Conservation (phyloP, 495 filamentous ascomycete species). For the Cryomyces antarcticus region DNA sequence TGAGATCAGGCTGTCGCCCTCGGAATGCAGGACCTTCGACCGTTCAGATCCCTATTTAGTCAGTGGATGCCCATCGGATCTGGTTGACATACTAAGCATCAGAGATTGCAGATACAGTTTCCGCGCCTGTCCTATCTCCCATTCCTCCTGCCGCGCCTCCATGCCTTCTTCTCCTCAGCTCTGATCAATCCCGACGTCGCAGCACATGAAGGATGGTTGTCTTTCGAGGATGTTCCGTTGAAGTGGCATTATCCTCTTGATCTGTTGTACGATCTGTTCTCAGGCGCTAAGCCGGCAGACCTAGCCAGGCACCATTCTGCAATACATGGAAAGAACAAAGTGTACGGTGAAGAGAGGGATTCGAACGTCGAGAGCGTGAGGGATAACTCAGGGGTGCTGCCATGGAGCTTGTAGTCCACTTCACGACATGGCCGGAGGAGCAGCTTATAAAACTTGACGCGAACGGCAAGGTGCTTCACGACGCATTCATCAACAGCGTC, state of each 20-base stretch:
- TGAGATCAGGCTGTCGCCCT: constrained; percentile 16
- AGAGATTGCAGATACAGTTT: constrained; percentile 25
- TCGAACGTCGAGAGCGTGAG: constrained; percentile 12
- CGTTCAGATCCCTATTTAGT: constrained; percentile 20
- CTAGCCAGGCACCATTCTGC: neutral
- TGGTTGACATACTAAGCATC: neutral
- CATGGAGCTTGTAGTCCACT: constrained; percentile 57
- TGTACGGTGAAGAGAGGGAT: neutral
- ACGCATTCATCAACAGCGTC: constrained; percentile 82
- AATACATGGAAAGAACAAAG: neutral
- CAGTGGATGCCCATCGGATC: neutral
- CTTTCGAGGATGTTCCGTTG: constrained; percentile 55
- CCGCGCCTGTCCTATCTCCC: constrained; percentile 55
- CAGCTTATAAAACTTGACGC: constrained; percentile 44
- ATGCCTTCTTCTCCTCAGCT: constrained; percentile 52
- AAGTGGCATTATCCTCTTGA: constrained; percentile 82
- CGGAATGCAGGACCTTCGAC: constrained; percentile 20
- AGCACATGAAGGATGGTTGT: constrained; percentile 48
- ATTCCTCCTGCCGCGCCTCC: constrained; percentile 57
- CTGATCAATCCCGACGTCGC: constrained; percentile 42
- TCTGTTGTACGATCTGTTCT: constrained; percentile 74
- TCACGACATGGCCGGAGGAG: constrained; percentile 52
- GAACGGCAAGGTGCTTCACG: constrained; percentile 41
- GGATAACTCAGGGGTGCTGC: constrained; percentile 27
- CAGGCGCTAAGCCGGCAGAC: constrained; percentile 36